A percentile compares a stretch with the other conserved stretches of the same genome.
These are phyloP conservation scores for Clarireedia sp. DNA, from an alignment of 2,329 filamentous ascomycete species.

Conservation along the genomic window DNA sequence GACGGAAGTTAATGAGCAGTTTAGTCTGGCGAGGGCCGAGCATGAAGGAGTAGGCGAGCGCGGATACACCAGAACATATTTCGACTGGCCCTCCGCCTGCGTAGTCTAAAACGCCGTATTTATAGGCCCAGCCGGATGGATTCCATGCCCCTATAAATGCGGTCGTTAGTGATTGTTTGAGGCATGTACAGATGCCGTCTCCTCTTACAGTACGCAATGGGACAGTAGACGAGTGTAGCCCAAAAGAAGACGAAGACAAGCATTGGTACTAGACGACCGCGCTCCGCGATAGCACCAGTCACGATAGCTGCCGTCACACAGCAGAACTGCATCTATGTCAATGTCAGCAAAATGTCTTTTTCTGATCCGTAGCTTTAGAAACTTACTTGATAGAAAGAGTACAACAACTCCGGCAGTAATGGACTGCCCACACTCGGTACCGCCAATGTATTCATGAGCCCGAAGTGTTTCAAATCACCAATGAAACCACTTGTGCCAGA, in stretches of 20 bases:
- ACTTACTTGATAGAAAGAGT: slow-evolving; percentile 81
- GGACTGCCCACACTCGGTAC: slow-evolving; percentile 82
- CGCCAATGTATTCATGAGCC: slow-evolving; percentile 75
- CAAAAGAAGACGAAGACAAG: slow-evolving; percentile 96
- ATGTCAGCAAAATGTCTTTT: not conserved
- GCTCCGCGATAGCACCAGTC: slow-evolving; percentile 86
- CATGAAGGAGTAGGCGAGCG: slow-evolving; percentile 90
- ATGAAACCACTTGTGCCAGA: slow-evolving; percentile 83
- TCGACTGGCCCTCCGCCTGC: slow-evolving; percentile 96
- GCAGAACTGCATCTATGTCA: slow-evolving; percentile 84
- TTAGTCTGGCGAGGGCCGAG: slow-evolving; percentile 94
- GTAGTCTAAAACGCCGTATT: slow-evolving; percentile 90
- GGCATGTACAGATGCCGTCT: no score
- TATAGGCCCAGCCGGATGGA: slow-evolving; percentile 83
- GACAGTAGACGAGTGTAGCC: slow-evolving; percentile 97
- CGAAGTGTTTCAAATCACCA: slow-evolving; percentile 82
- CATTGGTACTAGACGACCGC: slow-evolving; percentile 82
- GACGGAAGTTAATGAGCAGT: slow-evolving; percentile 99
- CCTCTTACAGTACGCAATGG: slow-evolving; percentile 68
- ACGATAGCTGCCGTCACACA: slow-evolving; percentile 86
- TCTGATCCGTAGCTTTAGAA: not conserved
- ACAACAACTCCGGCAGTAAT: slow-evolving; percentile 80
- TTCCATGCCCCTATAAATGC: slow-evolving; percentile 63
- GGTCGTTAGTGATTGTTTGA: no score
- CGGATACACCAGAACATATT: slow-evolving; percentile 87